Evolutionary conservation across 2,329 filamentous ascomycete species (phyloP), one percentile per base, ranked within the genome.

Genomic region (Xylaria sp.): DNA sequence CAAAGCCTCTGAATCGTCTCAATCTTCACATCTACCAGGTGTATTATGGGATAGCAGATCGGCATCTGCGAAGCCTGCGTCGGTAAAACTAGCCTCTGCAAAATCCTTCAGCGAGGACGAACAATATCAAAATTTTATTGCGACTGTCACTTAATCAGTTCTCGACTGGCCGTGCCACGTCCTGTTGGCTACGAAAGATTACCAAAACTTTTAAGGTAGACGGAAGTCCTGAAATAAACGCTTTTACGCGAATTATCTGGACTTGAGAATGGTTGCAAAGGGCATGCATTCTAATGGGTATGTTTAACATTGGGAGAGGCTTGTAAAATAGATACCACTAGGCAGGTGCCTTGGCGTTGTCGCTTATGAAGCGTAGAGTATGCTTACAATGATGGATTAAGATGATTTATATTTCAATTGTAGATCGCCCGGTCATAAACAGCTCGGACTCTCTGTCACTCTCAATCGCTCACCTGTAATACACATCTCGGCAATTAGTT

Each of bases 401-500:
- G 10, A 58, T 40, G 48, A 42, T 35, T 54, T 32, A 59, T 37
- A 5, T 54, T 44, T 51, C 4, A 61, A 37, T 42, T 57, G 2
- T 54, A 3, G 13, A 29, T 55, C 16, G 21, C n/a, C 44, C 37
- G 10, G 32, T 23, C 8, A 37, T 3, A 18, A 35, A 23, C 37
- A 13, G 32, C 23, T 23, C 12, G n/a, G 16, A 25, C 18, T 58
- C n/a, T 63, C 62, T 57, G 71, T 75, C 71, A 65, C 25, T 66
- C 71, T 81, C 69, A 89, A 75, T 75, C 79, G 81, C 75, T 86
- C 82, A 76, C 86, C 87, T 54, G 84, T 82, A 13, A 84, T 79
- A 66, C 92, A 84, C 42, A 79, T 80, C 77, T 84, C 86, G 73
- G 87, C 88, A 58, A 95, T 75, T 75, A 91, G 81, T 59, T 80